Percentiles rank a stretch among this genome's conserved stretches.
These are phyloP conservation scores for Penicillium roqueforti DNA, from an alignment of 495 filamentous ascomycete genomes.

Conservation along the genomic window DNA sequence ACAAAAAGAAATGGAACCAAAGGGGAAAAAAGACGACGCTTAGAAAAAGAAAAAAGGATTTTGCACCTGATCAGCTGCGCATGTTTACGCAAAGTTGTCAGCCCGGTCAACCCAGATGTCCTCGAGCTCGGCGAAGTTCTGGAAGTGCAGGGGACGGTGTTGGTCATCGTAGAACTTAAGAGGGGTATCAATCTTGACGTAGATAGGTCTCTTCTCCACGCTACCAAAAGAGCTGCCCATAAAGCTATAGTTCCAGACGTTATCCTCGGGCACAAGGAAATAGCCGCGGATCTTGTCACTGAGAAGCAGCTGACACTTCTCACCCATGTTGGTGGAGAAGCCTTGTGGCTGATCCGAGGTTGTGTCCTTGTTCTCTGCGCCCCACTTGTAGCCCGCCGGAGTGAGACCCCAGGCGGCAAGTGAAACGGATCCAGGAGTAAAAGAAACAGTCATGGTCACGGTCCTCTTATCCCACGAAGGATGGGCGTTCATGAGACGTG, in stretches of 20 bases:
- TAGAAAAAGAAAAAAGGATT: conserved; percentile 13
- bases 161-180: conserved; percentile 85
- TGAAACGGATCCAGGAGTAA: conserved; percentile 97
- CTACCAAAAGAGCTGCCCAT: conserved; percentile 84
- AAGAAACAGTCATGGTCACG: conserved; percentile 92
- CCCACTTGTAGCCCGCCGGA: conserved; percentile 93
- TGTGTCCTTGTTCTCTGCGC: conserved; percentile 89
- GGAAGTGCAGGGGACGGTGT: conserved; percentile 92
- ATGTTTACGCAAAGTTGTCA: conserved; percentile 74
- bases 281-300: conserved; percentile 90
- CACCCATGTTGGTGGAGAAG: conserved; percentile 87
- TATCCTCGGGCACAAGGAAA: conserved; percentile 90
- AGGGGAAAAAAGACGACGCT: conserved; percentile 10
- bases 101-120: conserved; percentile 83
- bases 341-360: conserved; percentile 88
- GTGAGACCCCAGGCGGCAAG: conserved; percentile 90
- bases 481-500: conserved; percentile 80
- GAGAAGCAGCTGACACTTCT: conserved; percentile 90
- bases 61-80: conserved; percentile 15
- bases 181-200: conserved; percentile 92
- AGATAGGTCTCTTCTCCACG: conserved; percentile 83
- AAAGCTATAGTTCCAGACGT: conserved; percentile 97
- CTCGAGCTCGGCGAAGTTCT: conserved; percentile 86
- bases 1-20: conserved; percentile 6
- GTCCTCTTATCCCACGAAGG: conserved; percentile 89